Evolutionary conservation across 768 basidiomycete genomes (phyloP).

Genomic region (Suillus paluster): DNA sequence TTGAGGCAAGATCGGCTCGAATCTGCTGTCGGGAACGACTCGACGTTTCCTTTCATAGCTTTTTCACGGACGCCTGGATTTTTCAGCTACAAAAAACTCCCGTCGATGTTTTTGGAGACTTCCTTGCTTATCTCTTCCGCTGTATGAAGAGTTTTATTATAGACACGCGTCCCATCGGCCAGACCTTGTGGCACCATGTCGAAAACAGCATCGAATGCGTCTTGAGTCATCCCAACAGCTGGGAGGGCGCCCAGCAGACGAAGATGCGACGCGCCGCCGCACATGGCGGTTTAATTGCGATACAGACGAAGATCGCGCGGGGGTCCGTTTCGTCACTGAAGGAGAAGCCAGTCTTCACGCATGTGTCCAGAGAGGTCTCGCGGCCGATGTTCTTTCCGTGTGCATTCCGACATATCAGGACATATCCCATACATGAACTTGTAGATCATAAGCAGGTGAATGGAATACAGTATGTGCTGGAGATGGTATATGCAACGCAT

Average conservation of each 20-base stretch:
- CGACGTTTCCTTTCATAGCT: too few relatives aligned
- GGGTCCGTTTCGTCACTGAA: constrained; percentile 81
- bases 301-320: constrained; percentile 70
- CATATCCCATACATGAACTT: constrained; percentile 2
- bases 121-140: constrained; percentile 70
- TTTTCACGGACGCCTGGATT: too few relatives aligned
- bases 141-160: constrained; percentile 78
- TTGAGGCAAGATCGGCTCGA: too few relatives aligned
- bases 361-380: constrained; percentile 77
- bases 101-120: constrained; percentile 80
- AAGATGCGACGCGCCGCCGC: constrained; percentile 78
- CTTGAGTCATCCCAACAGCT: constrained; percentile 84
- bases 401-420: constrained; percentile 26
- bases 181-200: constrained; percentile 66
- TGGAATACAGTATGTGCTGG: not conserved
- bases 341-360: constrained; percentile 85
- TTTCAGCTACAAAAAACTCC: constrained; percentile 44
- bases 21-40: too few relatives aligned
- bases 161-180: constrained; percentile 78
- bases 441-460: not conserved
- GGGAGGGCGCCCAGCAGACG: constrained; percentile 76
- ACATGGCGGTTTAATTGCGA: constrained; percentile 73
- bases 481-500: not conserved
- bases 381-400: constrained; percentile 77
- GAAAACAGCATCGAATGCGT: constrained; percentile 72